These are phyloP conservation scores for Fonsecaea pedrosoi DNA, from an alignment of 2,329 filamentous ascomycete genomes.

Conservation along the genomic window DNA sequence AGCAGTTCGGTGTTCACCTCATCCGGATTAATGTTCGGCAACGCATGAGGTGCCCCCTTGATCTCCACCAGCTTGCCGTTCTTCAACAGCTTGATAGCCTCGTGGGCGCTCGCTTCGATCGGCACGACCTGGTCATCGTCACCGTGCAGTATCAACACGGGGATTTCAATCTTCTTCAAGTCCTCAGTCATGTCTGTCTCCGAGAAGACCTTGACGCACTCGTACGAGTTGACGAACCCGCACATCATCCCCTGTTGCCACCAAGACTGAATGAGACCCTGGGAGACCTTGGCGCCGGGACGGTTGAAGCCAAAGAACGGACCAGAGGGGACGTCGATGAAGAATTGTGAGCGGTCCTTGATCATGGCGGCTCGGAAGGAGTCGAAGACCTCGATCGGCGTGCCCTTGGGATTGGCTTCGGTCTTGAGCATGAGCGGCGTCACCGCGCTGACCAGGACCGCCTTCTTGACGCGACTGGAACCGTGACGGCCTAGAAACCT, in stretches of 20 bases:
- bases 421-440: constrained; percentile 49
- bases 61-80: constrained; percentile 7
- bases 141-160: constrained; percentile 50
- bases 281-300: constrained; percentile 41
- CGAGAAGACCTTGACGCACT: constrained; percentile 51
- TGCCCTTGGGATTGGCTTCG: constrained; percentile 46
- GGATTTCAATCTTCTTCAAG: constrained; percentile 50
- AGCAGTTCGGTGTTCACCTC: constrained; percentile 15
- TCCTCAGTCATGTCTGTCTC: constrained; percentile 54
- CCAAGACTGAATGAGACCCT: constrained; percentile 51
- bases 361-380: constrained; percentile 48
- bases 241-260: constrained; percentile 51
- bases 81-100: constrained; percentile 22
- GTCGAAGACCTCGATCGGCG: constrained; percentile 48
- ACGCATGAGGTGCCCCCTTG: constrained; percentile 10
- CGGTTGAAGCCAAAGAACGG: constrained; percentile 49
- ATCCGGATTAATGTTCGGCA: constrained; percentile 18
- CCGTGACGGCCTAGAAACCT: constrained; percentile 48
- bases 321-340: constrained; percentile 46
- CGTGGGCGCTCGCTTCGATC: constrained; percentile 8
- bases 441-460: constrained; percentile 49
- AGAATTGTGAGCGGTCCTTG: constrained; percentile 47
- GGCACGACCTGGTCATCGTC: constrained; percentile 50
- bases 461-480: constrained; percentile 49
- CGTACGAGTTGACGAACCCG: constrained; percentile 50